Base-by-base conservation (phyloP, 805 yeast genomes). In the Ogataea polymorpha region DNA sequence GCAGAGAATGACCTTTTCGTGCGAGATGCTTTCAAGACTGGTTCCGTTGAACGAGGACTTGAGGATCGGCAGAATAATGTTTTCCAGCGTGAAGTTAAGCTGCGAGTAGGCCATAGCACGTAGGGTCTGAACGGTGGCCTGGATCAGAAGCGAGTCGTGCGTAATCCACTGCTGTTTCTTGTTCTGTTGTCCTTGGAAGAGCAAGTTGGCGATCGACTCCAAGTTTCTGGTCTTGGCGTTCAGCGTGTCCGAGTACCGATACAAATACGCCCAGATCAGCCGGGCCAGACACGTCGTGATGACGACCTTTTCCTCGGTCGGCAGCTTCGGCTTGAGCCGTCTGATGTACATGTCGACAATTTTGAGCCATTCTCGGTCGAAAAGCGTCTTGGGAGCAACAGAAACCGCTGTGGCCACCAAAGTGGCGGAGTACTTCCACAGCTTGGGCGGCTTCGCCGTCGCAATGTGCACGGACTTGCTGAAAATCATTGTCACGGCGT, bases 211-310 rank as follows among this genome's bases (percentile, higher is more conserved):
- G 24, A 93, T 64, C 2, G 65, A 55, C 43, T 84, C 95, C 36
- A 93, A 69, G 41, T 82, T 82, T 54, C 89, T 82, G 3, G 90
- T 80, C 0, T 96, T 89, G 44, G 86, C 82, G 58, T 91, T 93
- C 51, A 91, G 66, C 0, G 97, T 84, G 51, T 95, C 99, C 0
- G 95, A 77, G 49, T 89, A 79, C 47, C 98, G 70, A 61, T 82
- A 87, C 17, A 89, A 66, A 57, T 86, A 93, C 0, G 90, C 95
- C 99, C 99, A 93, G 0, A 86, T 63, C 23, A 95, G 67, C 43
- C 96, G 67, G 0, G 95, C 74, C 3, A 83, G 64, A 41, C 90
- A 80, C 0, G 78, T 77, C 12, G 86, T 72, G 31, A 79, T 73
- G 3, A 76, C 75, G 0, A 77, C 70, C 51, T 82, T 78, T 36